Percentiles rank a stretch among this genome's conserved stretches.
These are phyloP conservation scores for Epichloe gansuensis DNA, from an alignment of 2,329 filamentous ascomycete genomes.

Conservation along the genomic window DNA sequence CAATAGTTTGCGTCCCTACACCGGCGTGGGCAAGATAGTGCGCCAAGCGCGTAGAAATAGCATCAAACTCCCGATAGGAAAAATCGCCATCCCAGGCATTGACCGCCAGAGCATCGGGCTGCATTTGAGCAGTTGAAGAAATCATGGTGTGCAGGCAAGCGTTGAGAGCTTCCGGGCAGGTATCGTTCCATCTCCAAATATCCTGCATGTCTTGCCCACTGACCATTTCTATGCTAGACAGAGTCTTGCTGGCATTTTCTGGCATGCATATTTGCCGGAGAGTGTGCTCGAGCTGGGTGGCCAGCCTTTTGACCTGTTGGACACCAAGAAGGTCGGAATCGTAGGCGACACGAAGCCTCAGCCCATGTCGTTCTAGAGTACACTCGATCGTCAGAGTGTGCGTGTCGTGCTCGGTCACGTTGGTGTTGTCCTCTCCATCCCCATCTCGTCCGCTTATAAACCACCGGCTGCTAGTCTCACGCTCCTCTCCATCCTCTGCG, in stretches of 20 bases:
- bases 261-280: constrained; percentile 1
- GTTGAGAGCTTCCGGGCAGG: not conserved
- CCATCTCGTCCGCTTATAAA: not conserved
- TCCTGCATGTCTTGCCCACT: constrained; percentile 1
- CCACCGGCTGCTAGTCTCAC: not conserved
- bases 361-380: not conserved
- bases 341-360: constrained; percentile 1
- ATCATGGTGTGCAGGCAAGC: constrained; percentile 6
- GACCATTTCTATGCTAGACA: not conserved
- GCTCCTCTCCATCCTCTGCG: not conserved
- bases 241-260: not conserved
- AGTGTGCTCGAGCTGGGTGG: constrained; percentile 1
- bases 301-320: not conserved
- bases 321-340: not conserved
- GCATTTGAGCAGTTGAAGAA: not conserved
- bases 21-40: constrained; percentile 3
- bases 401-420: constrained; percentile 3
- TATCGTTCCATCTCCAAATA: constrained; percentile 7
- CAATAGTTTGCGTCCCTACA: constrained; percentile 1
- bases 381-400: constrained; percentile 2
- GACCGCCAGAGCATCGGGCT: constrained; percentile 5
- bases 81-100: constrained; percentile 27
- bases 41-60: constrained; percentile 4
- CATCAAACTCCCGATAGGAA: constrained; percentile 21
- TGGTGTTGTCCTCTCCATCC: constrained; percentile 2